These are phyloP conservation scores for Plasmodium adleri DNA, from an alignment of 169 alveolate species.

Conservation along the genomic window DNA sequence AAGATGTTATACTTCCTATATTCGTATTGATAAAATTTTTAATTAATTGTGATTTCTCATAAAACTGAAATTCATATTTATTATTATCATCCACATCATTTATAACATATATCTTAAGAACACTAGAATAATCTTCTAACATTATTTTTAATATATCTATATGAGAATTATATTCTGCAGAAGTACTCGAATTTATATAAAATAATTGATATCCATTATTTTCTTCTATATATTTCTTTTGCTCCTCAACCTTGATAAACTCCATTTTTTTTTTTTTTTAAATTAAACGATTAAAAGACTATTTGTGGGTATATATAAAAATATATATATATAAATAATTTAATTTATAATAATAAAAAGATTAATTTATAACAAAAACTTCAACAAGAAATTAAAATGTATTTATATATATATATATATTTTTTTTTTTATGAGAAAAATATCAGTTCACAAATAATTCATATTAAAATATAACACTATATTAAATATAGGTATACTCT, in stretches of 20 bases:
- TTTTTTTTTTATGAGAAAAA: too few relatives aligned
- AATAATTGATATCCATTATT: slow-evolving; percentile 35
- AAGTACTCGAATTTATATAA: slow-evolving; percentile 29
- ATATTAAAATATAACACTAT: too few relatives aligned
- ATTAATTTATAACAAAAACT: too few relatives aligned
- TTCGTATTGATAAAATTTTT: slow-evolving; percentile 33
- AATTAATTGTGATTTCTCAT: slow-evolving; percentile 14
- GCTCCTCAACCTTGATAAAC: slow-evolving; percentile 39
- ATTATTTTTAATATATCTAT: slow-evolving; percentile 44
- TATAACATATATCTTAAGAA: slow-evolving; percentile 30
- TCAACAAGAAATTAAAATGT: too few relatives aligned
- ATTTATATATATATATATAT: too few relatives aligned
- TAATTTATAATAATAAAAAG: too few relatives aligned
- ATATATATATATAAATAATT: too few relatives aligned
- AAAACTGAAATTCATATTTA: slow-evolving; percentile 18
- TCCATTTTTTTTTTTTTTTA: slow-evolving; percentile 18
- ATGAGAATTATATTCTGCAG: slow-evolving; percentile 42
- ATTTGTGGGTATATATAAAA: not conserved
- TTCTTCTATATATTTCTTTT: slow-evolving; percentile 15
- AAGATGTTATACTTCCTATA: slow-evolving; percentile 18
- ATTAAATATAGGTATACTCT: too few relatives aligned
- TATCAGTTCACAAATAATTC: too few relatives aligned
- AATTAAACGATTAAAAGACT: not conserved
- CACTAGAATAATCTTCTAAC: slow-evolving; percentile 28
- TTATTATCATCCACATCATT: not conserved